A percentile compares a stretch with the other conserved stretches of the same genome.
These are phyloP conservation scores for Phytopythium litorale DNA, from an alignment of 352 stramenopile species.

Conservation along the genomic window DNA sequence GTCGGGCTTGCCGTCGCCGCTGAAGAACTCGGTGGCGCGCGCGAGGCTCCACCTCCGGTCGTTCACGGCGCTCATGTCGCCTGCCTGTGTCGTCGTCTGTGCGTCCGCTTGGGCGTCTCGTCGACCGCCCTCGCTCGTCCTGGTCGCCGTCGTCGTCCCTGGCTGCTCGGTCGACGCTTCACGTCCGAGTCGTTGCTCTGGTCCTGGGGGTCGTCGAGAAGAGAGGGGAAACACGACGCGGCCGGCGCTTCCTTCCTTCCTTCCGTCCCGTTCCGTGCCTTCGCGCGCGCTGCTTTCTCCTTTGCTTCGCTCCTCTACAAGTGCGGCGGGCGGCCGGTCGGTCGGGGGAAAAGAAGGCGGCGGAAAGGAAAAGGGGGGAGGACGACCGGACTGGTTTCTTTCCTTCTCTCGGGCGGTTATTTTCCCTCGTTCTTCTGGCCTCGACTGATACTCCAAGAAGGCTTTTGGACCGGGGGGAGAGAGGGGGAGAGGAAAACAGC, in stretches of 20 bases:
- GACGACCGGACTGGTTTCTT: slow-evolving; percentile 2
- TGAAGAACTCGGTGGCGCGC: slow-evolving; percentile 86
- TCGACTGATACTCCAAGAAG: too few relatives aligned
- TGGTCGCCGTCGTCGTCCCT: background rate
- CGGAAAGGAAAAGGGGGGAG: background rate
- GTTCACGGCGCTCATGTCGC: slow-evolving; percentile 47
- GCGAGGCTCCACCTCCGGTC: slow-evolving; percentile 83
- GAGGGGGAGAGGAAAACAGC: slow-evolving; percentile 1
- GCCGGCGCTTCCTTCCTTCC: too few relatives aligned
- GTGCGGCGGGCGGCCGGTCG: background rate
- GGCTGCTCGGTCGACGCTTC: background rate
- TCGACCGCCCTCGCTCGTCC: background rate
- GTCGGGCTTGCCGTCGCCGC: slow-evolving; percentile 82
- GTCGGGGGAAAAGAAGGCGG: background rate
- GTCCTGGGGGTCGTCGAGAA: too few relatives aligned
- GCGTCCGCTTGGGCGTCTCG: background rate
- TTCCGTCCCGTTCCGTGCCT: too few relatives aligned
- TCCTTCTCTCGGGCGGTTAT: background rate
- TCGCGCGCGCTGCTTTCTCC: background rate
- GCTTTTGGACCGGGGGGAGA: background rate
- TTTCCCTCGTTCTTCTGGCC: slow-evolving; percentile 3
- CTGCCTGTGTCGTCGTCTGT: background rate
- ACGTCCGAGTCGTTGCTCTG: background rate
- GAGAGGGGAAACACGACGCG: too few relatives aligned
- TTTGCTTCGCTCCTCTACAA: slow-evolving; percentile 9